Base-by-base conservation (phyloP, 352 stramenopile species). In the Pythium coloratum region DNA sequence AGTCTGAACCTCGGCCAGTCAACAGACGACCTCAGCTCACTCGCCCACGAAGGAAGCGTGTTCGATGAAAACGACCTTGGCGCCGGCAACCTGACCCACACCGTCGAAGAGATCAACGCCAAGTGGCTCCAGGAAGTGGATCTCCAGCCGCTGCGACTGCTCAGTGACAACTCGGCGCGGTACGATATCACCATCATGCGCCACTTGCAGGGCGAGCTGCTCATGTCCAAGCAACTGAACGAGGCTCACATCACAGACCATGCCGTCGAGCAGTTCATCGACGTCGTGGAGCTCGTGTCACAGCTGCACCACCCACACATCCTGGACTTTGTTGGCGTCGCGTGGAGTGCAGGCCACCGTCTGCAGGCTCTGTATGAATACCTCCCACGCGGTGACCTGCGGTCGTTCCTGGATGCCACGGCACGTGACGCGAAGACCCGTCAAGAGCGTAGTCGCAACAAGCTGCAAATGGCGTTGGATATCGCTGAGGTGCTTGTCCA, bases 401-500 rank as follows among this genome's bases (percentile, higher is more conserved):
- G 67, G 4, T 64, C 67, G 6, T 73, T 69, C 36, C 54, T 78
- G 30, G 54, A 64, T 28, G 56, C 44, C 24, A 72, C 59, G 18
- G 65, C 62, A 30, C 67, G 58, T 10, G 66, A 72, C 16, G 55
- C 54, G n/a, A 67, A 67, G 55, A 59, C 55, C 2, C 60, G 59
- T 5, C 64, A 72, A 38, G 54, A 66, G 10, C 67, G 69, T 44
- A 66, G 55, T 26, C 54, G 53, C 18, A 53, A 71, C 32, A 78
- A 78, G 55, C 46, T 76, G 1, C 56, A 69, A 47, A 74, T 74
- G 56, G 62, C 65, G 6, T 40, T 76, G 13, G 72, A 78, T 42
- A 65, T 78, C 14, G 64, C 69, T 14, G 62, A 78, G n/a, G 72
- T 61, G 28, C 59, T 78, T 16, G 62, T 76, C 13, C 70, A 78